Percentiles rank a stretch among this genome's conserved stretches.
These are phyloP conservation scores for Dipteronia sinensis DNA, from an alignment of 345 rosid species.

Conservation along the genomic window DNA sequence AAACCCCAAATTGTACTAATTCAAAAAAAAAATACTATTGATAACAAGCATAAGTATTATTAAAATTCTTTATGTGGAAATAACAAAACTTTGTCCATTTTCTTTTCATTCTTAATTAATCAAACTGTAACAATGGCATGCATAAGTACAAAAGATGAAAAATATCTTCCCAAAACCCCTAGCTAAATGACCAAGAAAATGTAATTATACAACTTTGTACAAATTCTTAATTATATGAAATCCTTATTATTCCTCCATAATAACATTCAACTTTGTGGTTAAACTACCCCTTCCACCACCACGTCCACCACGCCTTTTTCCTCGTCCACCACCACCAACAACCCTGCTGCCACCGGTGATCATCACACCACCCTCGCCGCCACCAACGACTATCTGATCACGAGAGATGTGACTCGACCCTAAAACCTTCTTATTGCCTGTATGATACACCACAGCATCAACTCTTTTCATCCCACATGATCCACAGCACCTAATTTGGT, in stretches of 20 bases:
- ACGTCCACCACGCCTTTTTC: not conserved
- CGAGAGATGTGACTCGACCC: too few species aligned
- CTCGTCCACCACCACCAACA: not conserved
- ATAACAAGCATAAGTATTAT: not conserved
- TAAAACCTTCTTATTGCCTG: not conserved
- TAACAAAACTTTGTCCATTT: not conserved
- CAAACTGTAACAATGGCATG: not conserved
- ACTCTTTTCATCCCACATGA: constrained; percentile 12
- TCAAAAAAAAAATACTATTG: too few species aligned
- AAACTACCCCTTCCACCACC: constrained; percentile 4
- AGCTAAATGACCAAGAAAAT: not conserved
- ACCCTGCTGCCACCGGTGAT: not conserved
- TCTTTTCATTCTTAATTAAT: too few species aligned
- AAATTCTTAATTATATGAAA: not conserved
- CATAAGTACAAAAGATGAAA: not conserved
- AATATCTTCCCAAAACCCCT: not conserved
- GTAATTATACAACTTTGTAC: not conserved
- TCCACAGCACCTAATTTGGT: constrained; percentile 1
- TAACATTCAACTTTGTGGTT: constrained; percentile 20
- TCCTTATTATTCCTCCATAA: constrained; percentile 25
- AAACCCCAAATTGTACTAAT: too few species aligned
- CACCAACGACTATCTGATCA: not conserved
- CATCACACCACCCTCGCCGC: not conserved
- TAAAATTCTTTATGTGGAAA: too few species aligned
- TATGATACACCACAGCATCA: constrained; percentile 19